Conservation (phyloP, 768 basidiomycete species). For the Lentinula edodes region DNA sequence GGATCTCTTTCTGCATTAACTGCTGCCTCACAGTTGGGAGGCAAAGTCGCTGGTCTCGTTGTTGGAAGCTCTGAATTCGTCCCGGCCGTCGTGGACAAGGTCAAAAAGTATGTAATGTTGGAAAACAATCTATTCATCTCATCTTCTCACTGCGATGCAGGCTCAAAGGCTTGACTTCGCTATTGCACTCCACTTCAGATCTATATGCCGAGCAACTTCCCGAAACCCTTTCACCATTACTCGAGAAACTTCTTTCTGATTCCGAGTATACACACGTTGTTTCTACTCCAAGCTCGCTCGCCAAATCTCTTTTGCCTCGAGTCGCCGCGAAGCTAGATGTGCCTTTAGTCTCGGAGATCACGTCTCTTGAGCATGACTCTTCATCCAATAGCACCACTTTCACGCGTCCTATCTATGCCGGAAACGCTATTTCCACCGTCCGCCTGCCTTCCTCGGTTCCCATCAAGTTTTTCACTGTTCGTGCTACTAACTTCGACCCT, state of each 20-base stretch:
- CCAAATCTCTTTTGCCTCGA: conserved; percentile 90
- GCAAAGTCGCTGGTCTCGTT: conserved; percentile 76
- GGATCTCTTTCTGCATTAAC: conserved; percentile 87
- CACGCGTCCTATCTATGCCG: conserved; percentile 94
- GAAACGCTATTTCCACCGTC: conserved; percentile 94
- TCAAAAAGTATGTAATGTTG: conserved; percentile 59
- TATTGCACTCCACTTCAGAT: conserved; percentile 66
- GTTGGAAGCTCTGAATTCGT: conserved; percentile 69
- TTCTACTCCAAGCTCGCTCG: conserved; percentile 85
- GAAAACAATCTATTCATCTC: not conserved
- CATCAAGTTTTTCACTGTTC: conserved; percentile 92
- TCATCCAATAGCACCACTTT: conserved; percentile 76
- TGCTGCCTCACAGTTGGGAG: conserved; percentile 82
- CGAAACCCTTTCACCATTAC: conserved; percentile 76
- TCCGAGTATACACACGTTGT: conserved; percentile 85
- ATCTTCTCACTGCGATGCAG: conserved; percentile 28
- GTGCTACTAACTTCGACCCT: conserved; percentile 85
- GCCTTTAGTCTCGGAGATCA: conserved; percentile 89
- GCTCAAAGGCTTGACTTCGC: conserved; percentile 57
- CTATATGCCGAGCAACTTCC: conserved; percentile 67
- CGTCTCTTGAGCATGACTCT: conserved; percentile 68
- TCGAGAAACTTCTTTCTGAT: conserved; percentile 66
- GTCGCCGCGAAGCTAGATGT: conserved; percentile 86
- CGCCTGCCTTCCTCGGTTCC: conserved; percentile 70
- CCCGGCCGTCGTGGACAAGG: conserved; percentile 59